phyloP scores from a whole-genome alignment of 805 yeast genomes.

The Yarrowia bubula region DNA sequence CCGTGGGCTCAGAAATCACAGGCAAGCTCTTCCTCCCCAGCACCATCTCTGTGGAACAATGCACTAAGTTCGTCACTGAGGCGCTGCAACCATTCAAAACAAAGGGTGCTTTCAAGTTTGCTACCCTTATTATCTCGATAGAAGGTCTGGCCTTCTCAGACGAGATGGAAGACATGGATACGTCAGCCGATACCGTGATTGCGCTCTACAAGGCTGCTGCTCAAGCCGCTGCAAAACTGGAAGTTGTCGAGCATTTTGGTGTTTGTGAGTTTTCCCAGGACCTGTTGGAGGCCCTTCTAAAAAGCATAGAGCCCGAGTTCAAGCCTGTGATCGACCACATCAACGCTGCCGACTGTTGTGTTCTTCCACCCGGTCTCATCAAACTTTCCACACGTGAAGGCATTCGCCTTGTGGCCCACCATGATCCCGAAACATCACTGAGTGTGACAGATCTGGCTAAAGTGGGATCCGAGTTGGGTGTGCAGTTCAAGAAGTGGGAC shows the following conservation, averaged over 20 bases:
- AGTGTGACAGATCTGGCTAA: conserved; percentile 27
- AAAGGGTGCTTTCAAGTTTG: conserved; percentile 20
- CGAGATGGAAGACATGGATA: conserved; percentile 33
- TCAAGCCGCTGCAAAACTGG: conserved; percentile 22
- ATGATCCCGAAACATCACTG: conserved; percentile 37
- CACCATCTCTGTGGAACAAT: conserved; percentile 17
- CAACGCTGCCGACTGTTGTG: conserved; percentile 41
- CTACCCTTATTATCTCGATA: conserved; percentile 33
- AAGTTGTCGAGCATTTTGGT: conserved; percentile 32
- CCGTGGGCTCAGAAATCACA: conserved; percentile 23
- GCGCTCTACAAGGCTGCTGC: conserved; percentile 33
- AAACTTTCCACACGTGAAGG: conserved; percentile 34
- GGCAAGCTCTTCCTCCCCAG: conserved; percentile 33
- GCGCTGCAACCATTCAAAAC: conserved; percentile 28
- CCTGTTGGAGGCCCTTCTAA: conserved; percentile 32
- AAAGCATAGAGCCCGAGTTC: conserved; percentile 23
- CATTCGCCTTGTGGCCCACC: conserved; percentile 39
- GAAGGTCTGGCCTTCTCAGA: conserved; percentile 38
- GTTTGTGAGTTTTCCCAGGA: conserved; percentile 37
- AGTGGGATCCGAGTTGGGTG: conserved; percentile 25
- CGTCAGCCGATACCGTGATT: conserved; percentile 28
- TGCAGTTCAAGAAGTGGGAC: conserved; percentile 28
- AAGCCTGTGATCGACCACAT: conserved; percentile 37
- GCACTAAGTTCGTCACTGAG: conserved; percentile 1
- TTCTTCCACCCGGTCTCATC: conserved; percentile 39